Percentiles rank a stretch among this genome's conserved stretches.
Evolutionary conservation across 2,329 filamentous ascomycete species (phyloP).

Genomic region (Pleoardoris graminearum): DNA sequence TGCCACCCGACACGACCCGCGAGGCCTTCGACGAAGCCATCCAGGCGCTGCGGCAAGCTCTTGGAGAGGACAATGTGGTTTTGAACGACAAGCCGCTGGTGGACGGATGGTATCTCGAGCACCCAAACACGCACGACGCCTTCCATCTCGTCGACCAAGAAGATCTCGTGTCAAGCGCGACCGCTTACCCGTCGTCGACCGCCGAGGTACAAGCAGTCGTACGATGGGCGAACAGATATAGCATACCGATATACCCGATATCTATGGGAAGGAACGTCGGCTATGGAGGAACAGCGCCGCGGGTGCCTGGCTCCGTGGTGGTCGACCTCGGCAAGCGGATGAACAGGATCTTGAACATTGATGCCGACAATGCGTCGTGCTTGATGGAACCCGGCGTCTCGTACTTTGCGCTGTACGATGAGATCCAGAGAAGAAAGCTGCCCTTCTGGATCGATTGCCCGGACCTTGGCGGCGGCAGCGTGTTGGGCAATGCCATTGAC

Average conservation of each 20-base stretch:
- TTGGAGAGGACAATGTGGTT: constrained; percentile 20
- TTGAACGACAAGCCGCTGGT: constrained; percentile 23
- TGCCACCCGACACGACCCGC: constrained; percentile 21
- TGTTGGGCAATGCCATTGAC: constrained; percentile 56
- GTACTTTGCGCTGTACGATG: constrained; percentile 56
- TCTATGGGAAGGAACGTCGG: constrained; percentile 57
- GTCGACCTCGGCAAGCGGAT: constrained; percentile 59
- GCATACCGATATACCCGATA: constrained; percentile 55
- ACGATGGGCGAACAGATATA: constrained; percentile 50
- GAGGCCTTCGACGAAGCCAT: constrained; percentile 24
- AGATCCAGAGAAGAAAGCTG: constrained; percentile 49
- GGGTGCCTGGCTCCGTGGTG: constrained; percentile 56
- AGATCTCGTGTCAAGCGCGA: constrained; percentile 51
- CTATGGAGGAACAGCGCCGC: constrained; percentile 59
- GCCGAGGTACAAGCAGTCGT: constrained; percentile 54
- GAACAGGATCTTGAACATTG: constrained; percentile 57
- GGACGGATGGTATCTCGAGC: constrained; percentile 28
- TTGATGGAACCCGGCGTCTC: constrained; percentile 62
- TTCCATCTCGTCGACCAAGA: constrained; percentile 47
- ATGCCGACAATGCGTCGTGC: constrained; percentile 54
- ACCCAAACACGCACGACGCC: constrained; percentile 26
- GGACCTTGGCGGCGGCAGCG: constrained; percentile 53
- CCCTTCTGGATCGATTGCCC: constrained; percentile 52
- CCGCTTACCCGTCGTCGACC: constrained; percentile 43
- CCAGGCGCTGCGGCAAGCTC: constrained; percentile 5